Evolutionary conservation across 2,329 filamentous ascomycete genomes (phyloP).

Genomic region (Colletotrichum sp.): DNA sequence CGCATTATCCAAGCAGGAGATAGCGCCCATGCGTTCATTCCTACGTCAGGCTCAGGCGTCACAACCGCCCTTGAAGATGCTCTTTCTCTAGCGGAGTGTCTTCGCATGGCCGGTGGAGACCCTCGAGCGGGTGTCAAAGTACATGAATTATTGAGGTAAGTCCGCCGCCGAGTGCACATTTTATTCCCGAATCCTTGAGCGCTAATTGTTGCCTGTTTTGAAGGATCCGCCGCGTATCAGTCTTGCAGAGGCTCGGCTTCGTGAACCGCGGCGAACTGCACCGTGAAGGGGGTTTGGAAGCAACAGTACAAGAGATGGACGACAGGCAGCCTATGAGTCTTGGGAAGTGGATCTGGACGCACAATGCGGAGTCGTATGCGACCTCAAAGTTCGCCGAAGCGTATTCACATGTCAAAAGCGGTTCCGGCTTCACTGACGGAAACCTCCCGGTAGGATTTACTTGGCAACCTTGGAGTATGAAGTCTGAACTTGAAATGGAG

Average conservation of each 20-base stretch:
- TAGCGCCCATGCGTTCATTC: slow-evolving; percentile 24
- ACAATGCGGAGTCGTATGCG: background rate
- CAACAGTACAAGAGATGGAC: background rate
- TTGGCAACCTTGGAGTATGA: background rate
- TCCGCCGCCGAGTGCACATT: background rate
- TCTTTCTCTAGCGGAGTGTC: slow-evolving; percentile 21
- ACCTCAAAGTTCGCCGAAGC: background rate
- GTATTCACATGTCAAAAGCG: background rate
- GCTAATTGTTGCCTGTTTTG: too few species aligned
- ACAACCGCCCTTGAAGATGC: slow-evolving; percentile 26
- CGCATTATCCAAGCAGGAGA: slow-evolving; percentile 26
- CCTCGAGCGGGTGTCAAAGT: background rate
- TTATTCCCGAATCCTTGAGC: too few species aligned
- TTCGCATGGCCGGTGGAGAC: slow-evolving; percentile 6
- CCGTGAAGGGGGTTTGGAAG: background rate
- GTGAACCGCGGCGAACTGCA: background rate
- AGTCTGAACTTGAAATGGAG: background rate
- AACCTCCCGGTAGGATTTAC: background rate
- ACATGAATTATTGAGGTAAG: background rate
- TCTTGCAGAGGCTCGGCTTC: background rate
- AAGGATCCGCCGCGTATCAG: background rate
- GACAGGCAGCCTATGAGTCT: background rate
- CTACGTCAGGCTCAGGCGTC: slow-evolving; percentile 23
- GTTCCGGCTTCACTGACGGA: background rate
- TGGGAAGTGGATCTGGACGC: background rate